Conservation (phyloP, 2,329 filamentous ascomycete species). For the Claviceps paspali region DNA sequence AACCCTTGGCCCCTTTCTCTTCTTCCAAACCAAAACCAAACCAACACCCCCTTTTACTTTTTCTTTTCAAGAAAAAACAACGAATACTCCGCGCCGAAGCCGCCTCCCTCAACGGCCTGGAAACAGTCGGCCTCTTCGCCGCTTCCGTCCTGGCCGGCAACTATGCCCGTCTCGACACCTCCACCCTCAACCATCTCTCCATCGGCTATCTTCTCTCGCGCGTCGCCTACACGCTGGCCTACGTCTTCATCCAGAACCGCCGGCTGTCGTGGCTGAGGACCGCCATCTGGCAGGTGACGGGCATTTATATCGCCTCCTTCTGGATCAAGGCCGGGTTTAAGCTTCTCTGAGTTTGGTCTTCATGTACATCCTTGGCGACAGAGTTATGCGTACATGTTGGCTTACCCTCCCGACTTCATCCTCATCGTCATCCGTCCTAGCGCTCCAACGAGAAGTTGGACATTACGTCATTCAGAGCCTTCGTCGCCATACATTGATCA, state of each 20-base stretch:
- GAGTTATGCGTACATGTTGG: too few species aligned
- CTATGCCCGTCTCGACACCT: constrained; percentile 20
- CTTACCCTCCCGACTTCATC: too few species aligned
- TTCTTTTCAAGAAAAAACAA: constrained; percentile 36
- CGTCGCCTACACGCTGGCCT: constrained; percentile 24
- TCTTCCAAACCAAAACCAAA: background rate
- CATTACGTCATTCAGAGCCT: too few species aligned
- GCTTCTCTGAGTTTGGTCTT: constrained; percentile 3
- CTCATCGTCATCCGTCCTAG: too few species aligned
- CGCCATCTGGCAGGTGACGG: constrained; percentile 21
- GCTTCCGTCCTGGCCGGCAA: constrained; percentile 31
- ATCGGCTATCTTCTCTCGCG: constrained; percentile 25
- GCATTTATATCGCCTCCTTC: constrained; percentile 19
- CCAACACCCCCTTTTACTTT: too few species aligned
- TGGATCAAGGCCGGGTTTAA: constrained; percentile 26
- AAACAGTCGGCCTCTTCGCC: constrained; percentile 28
- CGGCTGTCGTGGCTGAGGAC: constrained; percentile 22
- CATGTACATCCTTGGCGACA: too few species aligned
- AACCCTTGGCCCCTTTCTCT: too few species aligned
- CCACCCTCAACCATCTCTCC: constrained; percentile 24
- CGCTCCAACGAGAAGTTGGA: too few species aligned
- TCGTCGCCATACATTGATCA: too few species aligned
- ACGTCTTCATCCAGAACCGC: constrained; percentile 27
- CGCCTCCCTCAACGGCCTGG: constrained; percentile 27
- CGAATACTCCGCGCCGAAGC: constrained; percentile 38